Percentiles rank a stretch among this genome's conserved stretches.
Evolutionary conservation across 768 basidiomycete species (phyloP).

Genomic region (Auriscalpium vulgare): DNA sequence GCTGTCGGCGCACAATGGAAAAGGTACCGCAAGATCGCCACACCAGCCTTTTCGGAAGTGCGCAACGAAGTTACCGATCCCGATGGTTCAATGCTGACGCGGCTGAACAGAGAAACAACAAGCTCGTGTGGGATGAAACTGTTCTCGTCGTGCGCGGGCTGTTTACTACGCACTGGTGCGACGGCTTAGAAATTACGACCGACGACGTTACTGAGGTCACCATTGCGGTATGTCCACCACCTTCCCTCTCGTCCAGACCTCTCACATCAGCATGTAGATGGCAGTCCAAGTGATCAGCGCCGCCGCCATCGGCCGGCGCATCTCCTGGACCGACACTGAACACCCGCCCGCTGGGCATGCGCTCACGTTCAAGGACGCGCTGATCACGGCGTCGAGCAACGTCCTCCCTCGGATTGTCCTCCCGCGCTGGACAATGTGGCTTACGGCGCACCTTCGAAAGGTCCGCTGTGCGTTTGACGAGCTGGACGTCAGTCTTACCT

Average conservation of each 20-base stretch:
- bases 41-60: slow-evolving; percentile 59
- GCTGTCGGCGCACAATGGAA: slow-evolving; percentile 63
- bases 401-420: slow-evolving; percentile 19
- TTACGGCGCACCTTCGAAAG: slow-evolving; percentile 16
- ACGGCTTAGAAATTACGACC: slow-evolving; percentile 29
- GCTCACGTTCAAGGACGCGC: slow-evolving; percentile 41
- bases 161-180: slow-evolving; percentile 37
- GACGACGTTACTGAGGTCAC: slow-evolving; percentile 47
- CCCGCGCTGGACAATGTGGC: slow-evolving; percentile 20
- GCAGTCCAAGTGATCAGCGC: slow-evolving; percentile 46
- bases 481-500: slow-evolving; percentile 17
- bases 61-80: background rate
- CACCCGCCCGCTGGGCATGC: slow-evolving; percentile 33
- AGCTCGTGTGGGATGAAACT: slow-evolving; percentile 33
- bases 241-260: too few species aligned
- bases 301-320: slow-evolving; percentile 37
- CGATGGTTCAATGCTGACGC: background rate
- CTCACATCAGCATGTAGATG: slow-evolving; percentile 28
- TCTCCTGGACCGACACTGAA: slow-evolving; percentile 41
- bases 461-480: slow-evolving; percentile 21
- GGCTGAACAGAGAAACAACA: slow-evolving; percentile 25
- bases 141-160: slow-evolving; percentile 24
- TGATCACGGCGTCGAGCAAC: slow-evolving; percentile 25
- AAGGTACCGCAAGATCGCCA: slow-evolving; percentile 51
- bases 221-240: slow-evolving; percentile 33